Evolutionary conservation across 148 eudicot species (phyloP).

Genomic region (Vaccinium macrocarpon): DNA sequence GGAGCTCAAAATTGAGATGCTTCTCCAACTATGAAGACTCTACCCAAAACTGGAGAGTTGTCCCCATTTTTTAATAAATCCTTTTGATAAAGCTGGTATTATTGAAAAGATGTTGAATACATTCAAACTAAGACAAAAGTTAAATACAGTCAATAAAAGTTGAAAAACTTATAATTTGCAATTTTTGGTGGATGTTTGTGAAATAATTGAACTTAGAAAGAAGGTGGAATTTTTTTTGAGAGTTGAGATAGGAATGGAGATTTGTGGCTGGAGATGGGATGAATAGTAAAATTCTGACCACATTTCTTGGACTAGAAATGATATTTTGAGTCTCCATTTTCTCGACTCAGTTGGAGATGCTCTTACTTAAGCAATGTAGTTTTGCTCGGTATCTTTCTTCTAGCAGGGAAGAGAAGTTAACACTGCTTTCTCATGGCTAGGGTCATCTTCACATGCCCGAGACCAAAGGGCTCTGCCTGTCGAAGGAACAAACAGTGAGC

Average conservation of each 20-base stretch:
- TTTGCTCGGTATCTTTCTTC: background rate
- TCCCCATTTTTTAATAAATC: too few relatives aligned
- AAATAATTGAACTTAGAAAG: background rate
- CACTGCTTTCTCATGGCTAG: too few relatives aligned
- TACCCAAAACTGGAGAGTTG: background rate
- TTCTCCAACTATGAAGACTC: background rate
- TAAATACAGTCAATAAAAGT: background rate
- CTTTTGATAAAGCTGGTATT: background rate
- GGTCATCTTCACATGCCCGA: too few relatives aligned
- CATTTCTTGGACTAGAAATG: background rate
- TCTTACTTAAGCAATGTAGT: background rate
- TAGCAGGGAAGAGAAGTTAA: background rate
- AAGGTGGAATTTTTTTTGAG: background rate
- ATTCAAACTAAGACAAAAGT: background rate
- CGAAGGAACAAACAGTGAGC: too few relatives aligned
- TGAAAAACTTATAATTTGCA: background rate
- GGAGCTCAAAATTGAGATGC: background rate
- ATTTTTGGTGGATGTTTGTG: background rate
- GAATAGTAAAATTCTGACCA: background rate
- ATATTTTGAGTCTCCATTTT: conserved; percentile 12
- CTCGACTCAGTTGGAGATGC: background rate
- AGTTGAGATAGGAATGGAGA: background rate
- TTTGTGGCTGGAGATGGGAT: background rate
- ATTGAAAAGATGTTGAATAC: background rate
- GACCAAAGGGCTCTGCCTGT: too few relatives aligned